phyloP scores from a whole-genome alignment of 192 early-diverging fungal genomes.

The Umbelopsis sp. region DNA sequence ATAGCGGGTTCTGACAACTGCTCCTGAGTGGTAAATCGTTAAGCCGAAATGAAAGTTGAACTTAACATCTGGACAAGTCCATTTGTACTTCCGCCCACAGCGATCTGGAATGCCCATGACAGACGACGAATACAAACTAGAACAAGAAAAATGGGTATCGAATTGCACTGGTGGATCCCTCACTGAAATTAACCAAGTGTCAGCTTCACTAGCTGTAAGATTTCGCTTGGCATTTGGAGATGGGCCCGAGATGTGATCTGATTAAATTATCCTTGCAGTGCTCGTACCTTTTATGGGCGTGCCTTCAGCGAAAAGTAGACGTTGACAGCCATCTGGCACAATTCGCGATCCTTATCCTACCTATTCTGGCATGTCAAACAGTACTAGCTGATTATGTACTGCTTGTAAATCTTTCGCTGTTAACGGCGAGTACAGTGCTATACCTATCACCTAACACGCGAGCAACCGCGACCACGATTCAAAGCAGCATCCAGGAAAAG shows the following conservation, averaged over 20 bases:
- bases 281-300: conserved; percentile 20
- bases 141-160: conserved; percentile 59
- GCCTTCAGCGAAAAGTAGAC: neutral
- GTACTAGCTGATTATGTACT: conserved; percentile 22
- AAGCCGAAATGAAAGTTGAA: neutral
- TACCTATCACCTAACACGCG: neutral
- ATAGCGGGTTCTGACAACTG: no score
- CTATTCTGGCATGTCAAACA: conserved; percentile 20
- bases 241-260: no score
- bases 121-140: conserved; percentile 46
- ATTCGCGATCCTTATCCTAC: conserved; percentile 23
- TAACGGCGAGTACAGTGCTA: neutral
- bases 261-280: neutral
- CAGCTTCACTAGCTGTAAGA: conserved; percentile 44
- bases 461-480: no score
- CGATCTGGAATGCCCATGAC: conserved; percentile 6
- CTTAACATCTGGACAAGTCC: neutral
- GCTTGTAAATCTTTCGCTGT: neutral
- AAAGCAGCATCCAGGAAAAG: neutral
- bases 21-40: neutral
- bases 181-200: conserved; percentile 45
- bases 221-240: no score
- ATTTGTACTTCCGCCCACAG: neutral
- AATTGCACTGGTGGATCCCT: conserved; percentile 54
- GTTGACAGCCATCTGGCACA: conserved; percentile 10